Evolutionary conservation across 2,329 filamentous ascomycete genomes (phyloP).

Genomic region (Cryphonectria naterciae): DNA sequence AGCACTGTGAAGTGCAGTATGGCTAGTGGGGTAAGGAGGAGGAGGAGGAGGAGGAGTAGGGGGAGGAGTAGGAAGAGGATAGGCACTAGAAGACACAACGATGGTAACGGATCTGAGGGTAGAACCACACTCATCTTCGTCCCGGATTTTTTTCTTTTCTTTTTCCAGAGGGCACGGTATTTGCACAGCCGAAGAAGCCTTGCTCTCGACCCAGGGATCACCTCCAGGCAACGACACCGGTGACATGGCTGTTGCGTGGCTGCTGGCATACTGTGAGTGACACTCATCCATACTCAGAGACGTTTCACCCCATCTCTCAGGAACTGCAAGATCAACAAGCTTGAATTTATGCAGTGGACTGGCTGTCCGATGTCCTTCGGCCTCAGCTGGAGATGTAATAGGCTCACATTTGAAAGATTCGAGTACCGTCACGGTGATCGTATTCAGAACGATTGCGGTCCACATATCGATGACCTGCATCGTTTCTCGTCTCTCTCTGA

Average conservation of each 20-base stretch:
- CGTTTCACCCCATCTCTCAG: constrained; percentile 22
- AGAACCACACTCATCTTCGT: constrained; percentile 1
- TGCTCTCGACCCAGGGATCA: not conserved
- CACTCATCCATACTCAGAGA: constrained; percentile 1
- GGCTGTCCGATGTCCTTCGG: not conserved
- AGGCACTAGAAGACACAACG: not conserved
- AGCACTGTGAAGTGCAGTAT: not conserved
- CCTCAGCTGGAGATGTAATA: not conserved
- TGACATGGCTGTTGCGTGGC: constrained; percentile 4
- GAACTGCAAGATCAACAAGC: constrained; percentile 11
- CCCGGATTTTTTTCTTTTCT: too few relatives aligned
- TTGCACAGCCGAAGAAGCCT: constrained; percentile 13
- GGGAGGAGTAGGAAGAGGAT: not conserved
- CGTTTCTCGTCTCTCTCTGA: not conserved
- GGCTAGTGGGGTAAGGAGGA: not conserved
- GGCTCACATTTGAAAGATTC: not conserved
- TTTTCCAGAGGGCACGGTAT: not conserved
- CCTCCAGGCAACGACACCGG: not conserved
- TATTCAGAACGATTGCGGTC: not conserved
- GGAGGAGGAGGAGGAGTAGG: not conserved
- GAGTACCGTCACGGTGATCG: not conserved
- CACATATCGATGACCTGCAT: not conserved
- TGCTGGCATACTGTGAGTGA: constrained; percentile 9
- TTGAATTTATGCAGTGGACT: not conserved
- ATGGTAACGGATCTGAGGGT: not conserved